Base-by-base conservation (phyloP, 768 basidiomycete genomes). In the Mrakia blollopis region DNA sequence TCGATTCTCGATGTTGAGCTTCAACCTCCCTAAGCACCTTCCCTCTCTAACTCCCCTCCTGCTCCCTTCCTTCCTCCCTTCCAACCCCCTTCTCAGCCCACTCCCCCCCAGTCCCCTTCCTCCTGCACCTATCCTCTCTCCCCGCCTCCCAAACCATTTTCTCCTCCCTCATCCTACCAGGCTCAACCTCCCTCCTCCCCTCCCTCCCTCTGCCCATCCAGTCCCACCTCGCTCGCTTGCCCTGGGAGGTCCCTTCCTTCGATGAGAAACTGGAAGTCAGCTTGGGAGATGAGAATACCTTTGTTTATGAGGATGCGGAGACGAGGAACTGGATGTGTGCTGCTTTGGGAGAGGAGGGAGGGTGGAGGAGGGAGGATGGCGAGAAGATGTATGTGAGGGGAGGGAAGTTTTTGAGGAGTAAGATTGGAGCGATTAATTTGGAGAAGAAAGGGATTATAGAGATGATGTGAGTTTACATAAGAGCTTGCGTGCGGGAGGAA, bases 71-170 rank as follows among this genome's bases (percentile, higher is more conserved):
- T 21, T 63, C 21, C n/a, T 16, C 25, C 6, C 62, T 10, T 35
- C 6, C 60, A 7, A 32, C 11, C 21, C 21, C 37, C 2, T 44
- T n/a, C 37, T 68, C 63, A 68, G 37, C 65, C 35, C 37, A 68
- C 35, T 68, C 65, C 65, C 65, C 65, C 10, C 37, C 65, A 35
- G 65, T 68, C 65, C 37, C 35, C 37, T 23, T 68, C 65, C 65
- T 41, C 21, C 65, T 68, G 6, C n/a, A 68, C n/a, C 65, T 68
- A 16, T 41, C 65, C 65, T 6, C 39, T 23, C 65, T 68, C 65
- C 37, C 65, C 35, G 18, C 39, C 65, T 23, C 65, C 65, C 65
- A 39, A 21, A 11, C 39, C 8, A 23, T 41, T 39, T 37, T 68
- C 65, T 39, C 37, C 37, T 35, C 65, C 39, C 25, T 68, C 25